Evolutionary conservation across 257 asterid species (phyloP), one percentile per base, ranked within the genome.

Genomic region (Capsicum baccatum): DNA sequence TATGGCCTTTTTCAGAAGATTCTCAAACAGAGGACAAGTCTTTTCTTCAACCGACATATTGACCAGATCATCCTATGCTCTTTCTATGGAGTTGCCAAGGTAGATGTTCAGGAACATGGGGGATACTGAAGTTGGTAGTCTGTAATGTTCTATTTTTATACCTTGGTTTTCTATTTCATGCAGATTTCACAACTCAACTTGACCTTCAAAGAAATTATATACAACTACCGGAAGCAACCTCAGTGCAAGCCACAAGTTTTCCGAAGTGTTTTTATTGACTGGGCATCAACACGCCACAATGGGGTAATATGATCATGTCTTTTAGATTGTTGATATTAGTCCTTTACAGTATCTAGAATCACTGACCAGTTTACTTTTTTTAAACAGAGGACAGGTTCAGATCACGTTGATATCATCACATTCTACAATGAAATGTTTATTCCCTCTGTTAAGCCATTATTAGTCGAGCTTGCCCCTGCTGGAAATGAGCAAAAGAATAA

Each of bases 71-170:
- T 97, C 79, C 99, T 95, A 79, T 97, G 99, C 87, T 95, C 98
- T 88, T 95, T 97, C 82, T 97, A 95, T 88, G 99, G 99, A 90
- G 97, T 95, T 89, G 97, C 99, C 69, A 97, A 97, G 98, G 99
- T 97, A 82, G 12, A 26, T 26, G 15, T 56, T 83, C 5, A 9
- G 80, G 10, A 8, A 59, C 35, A 55, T 5, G 44, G 62, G 63
- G 48, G 64, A 26, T 13, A 21, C 15, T 79, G 85, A 82, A 68
- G 64, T 71, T 83, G 81, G 15, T 84, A 69, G 16, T 60, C 74
- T 44, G 54, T 6, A 9, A 11, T 74, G 63, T 78, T 48, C 70
- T 83, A 81, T 68, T 50, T 70, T 86, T 50, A 12, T 58, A 33
- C 57, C 56, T 71, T 44, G 82, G 55, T 54, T 63, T 63, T 17